phyloP scores from a whole-genome alignment of 31 red algal genomes.

The Endocladia muricata region DNA sequence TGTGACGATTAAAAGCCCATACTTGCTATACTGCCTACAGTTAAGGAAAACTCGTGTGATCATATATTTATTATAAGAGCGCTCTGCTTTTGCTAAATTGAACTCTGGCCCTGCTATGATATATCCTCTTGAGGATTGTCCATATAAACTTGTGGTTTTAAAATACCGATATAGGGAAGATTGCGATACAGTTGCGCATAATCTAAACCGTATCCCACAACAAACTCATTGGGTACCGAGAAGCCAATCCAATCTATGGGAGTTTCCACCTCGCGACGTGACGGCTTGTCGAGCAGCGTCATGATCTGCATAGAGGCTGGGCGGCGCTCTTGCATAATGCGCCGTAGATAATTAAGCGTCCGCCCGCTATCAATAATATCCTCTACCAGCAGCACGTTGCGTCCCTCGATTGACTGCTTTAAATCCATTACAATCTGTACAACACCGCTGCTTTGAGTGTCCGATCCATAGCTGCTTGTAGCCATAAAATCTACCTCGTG shows the following conservation, averaged over 20 bases:
- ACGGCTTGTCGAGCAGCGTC: conserved; percentile 50
- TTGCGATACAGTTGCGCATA: conserved; percentile 42
- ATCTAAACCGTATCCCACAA: conserved; percentile 76
- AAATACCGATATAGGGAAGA: no score
- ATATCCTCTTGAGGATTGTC: no score
- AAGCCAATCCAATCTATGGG: conserved; percentile 49
- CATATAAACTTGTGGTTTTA: no score
- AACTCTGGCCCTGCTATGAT: no score
- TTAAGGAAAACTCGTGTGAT: no score
- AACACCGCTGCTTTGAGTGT: conserved; percentile 39
- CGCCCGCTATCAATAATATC: conserved; percentile 72
- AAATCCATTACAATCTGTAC: conserved; percentile 32
- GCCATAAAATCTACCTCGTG: conserved; percentile 38
- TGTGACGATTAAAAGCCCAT: no score
- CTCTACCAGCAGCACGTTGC: conserved; percentile 61
- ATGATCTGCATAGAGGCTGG: conserved; percentile 27
- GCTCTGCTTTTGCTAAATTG: no score
- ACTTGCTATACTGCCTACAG: no score
- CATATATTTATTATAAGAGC: no score
- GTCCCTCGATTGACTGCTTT: background rate
- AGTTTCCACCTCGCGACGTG: conserved; percentile 4
- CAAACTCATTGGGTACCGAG: conserved; percentile 43
- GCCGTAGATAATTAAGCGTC: conserved; percentile 21
- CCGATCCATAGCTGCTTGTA: conserved; percentile 22
- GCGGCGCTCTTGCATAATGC: background rate